These are phyloP conservation scores for Aspergillus brasiliensis DNA, from an alignment of 2,329 filamentous ascomycete species.

Conservation along the genomic window DNA sequence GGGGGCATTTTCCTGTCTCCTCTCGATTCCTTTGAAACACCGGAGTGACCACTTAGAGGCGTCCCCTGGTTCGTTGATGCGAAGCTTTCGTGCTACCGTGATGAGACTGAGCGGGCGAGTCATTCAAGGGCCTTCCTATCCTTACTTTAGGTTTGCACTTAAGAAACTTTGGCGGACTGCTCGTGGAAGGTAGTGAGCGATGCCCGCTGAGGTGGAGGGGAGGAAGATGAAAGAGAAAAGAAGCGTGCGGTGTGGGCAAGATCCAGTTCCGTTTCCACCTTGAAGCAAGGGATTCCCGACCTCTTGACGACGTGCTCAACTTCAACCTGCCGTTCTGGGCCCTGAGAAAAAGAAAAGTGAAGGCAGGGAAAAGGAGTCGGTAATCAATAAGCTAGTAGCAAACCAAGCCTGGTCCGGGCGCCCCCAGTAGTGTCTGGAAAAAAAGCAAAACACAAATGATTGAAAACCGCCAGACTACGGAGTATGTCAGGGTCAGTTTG, in stretches of 20 bases:
- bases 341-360: conserved; percentile 2
- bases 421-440: neutral
- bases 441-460: conserved; percentile 1
- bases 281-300: conserved; percentile 18
- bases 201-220: neutral
- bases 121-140: neutral
- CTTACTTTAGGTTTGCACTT: neutral
- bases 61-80: neutral
- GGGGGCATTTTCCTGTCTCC: conserved; percentile 42
- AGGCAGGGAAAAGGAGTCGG: conserved; percentile 3
- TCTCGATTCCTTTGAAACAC: neutral
- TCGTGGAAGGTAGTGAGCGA: neutral
- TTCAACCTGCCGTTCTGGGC: conserved; percentile 12
- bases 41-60: neutral
- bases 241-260: conserved; percentile 3
- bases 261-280: conserved; percentile 5
- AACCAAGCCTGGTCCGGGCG: conserved; percentile 3
- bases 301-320: conserved; percentile 9
- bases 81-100: neutral
- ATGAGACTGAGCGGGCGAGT: neutral
- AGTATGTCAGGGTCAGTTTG: neutral
- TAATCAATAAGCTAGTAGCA: conserved; percentile 11
- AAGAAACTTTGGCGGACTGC: neutral
- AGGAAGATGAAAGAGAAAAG: neutral
- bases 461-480: neutral